Evolutionary conservation across 2,329 filamentous ascomycete genomes (phyloP).

Genomic region (Elsinoe fawcettii): DNA sequence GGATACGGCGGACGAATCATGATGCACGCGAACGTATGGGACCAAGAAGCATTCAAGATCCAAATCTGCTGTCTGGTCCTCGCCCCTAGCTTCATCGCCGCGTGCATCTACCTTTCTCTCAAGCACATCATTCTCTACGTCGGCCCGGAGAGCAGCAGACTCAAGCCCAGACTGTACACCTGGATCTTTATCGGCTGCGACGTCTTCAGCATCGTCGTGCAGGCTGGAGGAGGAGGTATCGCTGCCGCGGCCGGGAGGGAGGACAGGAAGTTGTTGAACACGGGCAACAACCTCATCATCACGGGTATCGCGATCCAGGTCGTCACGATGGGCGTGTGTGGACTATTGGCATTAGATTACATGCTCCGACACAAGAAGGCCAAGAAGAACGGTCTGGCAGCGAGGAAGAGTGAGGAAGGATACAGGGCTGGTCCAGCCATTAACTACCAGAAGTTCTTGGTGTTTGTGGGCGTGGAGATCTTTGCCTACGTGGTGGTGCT

Average conservation of each 20-base stretch:
- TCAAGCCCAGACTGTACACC: conserved; percentile 40
- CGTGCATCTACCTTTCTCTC: conserved; percentile 41
- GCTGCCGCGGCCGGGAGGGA: conserved; percentile 29
- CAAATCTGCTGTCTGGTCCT: conserved; percentile 39
- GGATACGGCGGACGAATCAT: conserved; percentile 39
- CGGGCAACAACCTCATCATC: conserved; percentile 40
- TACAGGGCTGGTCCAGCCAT: conserved; percentile 19
- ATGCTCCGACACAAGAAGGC: conserved; percentile 20
- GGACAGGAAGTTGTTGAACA: conserved; percentile 26
- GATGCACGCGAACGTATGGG: conserved; percentile 37
- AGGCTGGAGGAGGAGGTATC: conserved; percentile 39
- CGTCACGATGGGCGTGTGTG: conserved; percentile 36
- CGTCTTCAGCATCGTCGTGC: conserved; percentile 37
- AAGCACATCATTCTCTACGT: conserved; percentile 41
- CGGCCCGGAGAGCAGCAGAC: conserved; percentile 34
- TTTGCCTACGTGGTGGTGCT: conserved; percentile 58
- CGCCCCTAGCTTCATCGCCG: conserved; percentile 38
- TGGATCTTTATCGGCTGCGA: conserved; percentile 46
- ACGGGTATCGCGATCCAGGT: conserved; percentile 40
- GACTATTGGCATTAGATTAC: conserved; percentile 36
- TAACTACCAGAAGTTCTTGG: conserved; percentile 36
- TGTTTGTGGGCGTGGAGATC: conserved; percentile 48
- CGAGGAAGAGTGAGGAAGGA: conserved; percentile 32
- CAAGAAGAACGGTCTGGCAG: conserved; percentile 5
- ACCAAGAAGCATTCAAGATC: conserved; percentile 32